Percentiles rank a stretch among this genome's conserved stretches.
phyloP scores from a whole-genome alignment of 805 yeast species.

The Candida namnaoensis region DNA sequence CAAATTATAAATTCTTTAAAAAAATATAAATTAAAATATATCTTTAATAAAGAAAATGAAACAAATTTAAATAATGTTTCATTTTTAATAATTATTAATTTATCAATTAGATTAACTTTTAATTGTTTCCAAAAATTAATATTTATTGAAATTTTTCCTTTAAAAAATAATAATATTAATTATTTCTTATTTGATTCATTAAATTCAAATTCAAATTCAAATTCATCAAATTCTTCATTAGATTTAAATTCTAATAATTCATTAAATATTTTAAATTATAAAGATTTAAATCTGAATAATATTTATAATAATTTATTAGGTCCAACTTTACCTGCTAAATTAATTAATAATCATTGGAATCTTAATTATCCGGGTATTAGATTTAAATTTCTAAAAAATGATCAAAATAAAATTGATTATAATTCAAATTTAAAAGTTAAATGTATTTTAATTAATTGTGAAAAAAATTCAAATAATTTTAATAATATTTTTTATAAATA shows the following conservation, averaged over 20 bases:
- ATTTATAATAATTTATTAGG: slow-evolving; percentile 52
- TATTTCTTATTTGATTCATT: background rate
- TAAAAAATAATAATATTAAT: too few species aligned
- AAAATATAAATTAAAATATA: slow-evolving; percentile 17
- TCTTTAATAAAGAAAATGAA: too few species aligned
- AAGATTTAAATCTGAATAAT: slow-evolving; percentile 1
- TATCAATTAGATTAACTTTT: background rate
- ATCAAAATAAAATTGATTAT: too few species aligned
- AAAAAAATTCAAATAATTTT: background rate
- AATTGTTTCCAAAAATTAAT: background rate
- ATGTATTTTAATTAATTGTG: too few species aligned
- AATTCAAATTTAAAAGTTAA: too few species aligned
- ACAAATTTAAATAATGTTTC: too few species aligned
- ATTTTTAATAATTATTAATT: too few species aligned
- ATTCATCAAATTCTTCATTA: background rate
- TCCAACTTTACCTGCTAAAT: slow-evolving; percentile 50
- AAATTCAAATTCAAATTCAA: too few species aligned
- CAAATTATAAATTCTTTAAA: slow-evolving; percentile 14
- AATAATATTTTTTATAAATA: too few species aligned
- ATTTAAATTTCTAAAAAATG: slow-evolving; percentile 24
- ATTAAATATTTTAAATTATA: too few species aligned
- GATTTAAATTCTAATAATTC: too few species aligned
- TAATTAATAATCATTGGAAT: slow-evolving; percentile 14
- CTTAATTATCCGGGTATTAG: slow-evolving; percentile 52
- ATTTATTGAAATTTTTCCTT: background rate